Evolutionary conservation across 768 basidiomycete genomes (phyloP).

Genomic region (Tricholoma sp.): DNA sequence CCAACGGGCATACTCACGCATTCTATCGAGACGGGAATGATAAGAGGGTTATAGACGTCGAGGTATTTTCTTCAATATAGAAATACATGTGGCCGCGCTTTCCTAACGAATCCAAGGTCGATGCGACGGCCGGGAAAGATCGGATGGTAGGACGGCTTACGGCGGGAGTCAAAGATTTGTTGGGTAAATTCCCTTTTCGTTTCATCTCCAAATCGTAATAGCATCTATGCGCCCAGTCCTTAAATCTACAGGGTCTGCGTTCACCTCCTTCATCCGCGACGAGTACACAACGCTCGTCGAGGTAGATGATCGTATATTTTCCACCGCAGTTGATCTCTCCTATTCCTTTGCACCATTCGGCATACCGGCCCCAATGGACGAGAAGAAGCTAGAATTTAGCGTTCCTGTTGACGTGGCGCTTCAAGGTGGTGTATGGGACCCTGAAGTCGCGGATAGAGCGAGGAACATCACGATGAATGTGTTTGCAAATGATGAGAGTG

Average conservation of each 20-base stretch:
- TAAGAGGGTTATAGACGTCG: conserved; percentile 61
- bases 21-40: conserved; percentile 91
- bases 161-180: conserved; percentile 71
- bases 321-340: conserved; percentile 74
- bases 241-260: conserved; percentile 85
- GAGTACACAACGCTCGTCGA: conserved; percentile 84
- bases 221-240: conserved; percentile 49
- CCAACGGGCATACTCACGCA: conserved; percentile 63
- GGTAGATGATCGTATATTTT: conserved; percentile 87
- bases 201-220: background rate
- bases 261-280: conserved; percentile 75
- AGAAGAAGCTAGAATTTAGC: conserved; percentile 45
- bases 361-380: conserved; percentile 45
- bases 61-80: conserved; percentile 30
- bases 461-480: conserved; percentile 66
- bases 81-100: background rate
- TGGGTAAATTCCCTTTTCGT: conserved; percentile 45
- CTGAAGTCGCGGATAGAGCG: conserved; percentile 46
- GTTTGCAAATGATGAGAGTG: conserved; percentile 86
- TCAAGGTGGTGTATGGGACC: conserved; percentile 55
- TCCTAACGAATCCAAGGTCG: conserved; percentile 38
- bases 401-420: conserved; percentile 31
- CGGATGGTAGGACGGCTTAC: conserved; percentile 56
- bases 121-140: conserved; percentile 59
- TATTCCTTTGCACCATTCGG: conserved; percentile 57